Evolutionary conservation across 1,284 basidiomycete genomes (phyloP), one percentile per base, ranked within the genome.

Genomic region (Sporisorium reilianum): DNA sequence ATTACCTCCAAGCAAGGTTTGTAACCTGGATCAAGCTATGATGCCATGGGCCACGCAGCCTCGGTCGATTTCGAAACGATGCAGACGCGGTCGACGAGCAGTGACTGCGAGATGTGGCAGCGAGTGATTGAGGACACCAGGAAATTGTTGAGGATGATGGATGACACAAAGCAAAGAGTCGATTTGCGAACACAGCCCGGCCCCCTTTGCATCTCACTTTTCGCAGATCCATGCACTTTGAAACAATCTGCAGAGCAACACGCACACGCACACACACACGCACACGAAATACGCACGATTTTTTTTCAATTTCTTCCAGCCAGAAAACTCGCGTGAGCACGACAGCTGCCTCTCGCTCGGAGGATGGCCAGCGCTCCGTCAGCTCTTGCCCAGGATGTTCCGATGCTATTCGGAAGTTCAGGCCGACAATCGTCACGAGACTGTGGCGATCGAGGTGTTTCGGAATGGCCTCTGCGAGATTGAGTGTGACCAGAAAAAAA

Each of bases 261-360:
- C 28, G 45, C 12, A 48, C 48, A 49, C 30, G 30, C 28, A 48
- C 46, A 48, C 26, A 8, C n/a, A 48, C 48, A 34, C 48, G 48
- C 16, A 38, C 36, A 38, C 46, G 11, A 14, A 7, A 26, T n/a
- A 32, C n/a, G n/a, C n/a, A n/a, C n/a, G n/a, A n/a, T n/a, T n/a
- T n/a, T 20, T 30, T 41, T 41, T 8, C 28, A 48, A 30, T 32
- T 48, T 48, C 46, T 48, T 48, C 46, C 46, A 48, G 46, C 45
- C 26, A 30, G n/a, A n/a, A 45, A 23, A 30, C 30, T 26, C 26
- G 45, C 26, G 45, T 46, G 45, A 26, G 23, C 44, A 8, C 22
- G 42, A n/a, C n/a, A n/a, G n/a, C n/a, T n/a, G n/a, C n/a, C n/a
- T n/a, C n/a, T n/a, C n/a, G n/a, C n/a, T n/a, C n/a, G n/a, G n/a